Evolutionary conservation across 2,329 filamentous ascomycete species (phyloP).

Genomic region (Fusarium albosuccineum): DNA sequence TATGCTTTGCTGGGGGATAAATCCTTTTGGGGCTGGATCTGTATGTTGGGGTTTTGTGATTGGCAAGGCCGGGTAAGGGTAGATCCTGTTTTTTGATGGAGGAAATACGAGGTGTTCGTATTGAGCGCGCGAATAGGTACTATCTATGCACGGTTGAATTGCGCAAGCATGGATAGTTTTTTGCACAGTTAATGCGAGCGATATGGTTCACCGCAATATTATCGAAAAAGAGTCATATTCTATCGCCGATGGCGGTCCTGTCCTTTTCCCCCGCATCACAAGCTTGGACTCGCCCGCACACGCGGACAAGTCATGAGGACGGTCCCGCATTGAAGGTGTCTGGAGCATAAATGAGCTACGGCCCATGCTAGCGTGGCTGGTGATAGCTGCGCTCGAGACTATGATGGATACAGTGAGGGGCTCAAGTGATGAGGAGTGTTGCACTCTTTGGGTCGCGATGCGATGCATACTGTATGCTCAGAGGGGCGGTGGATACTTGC

Average conservation of each 20-base stretch:
- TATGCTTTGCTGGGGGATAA: background rate
- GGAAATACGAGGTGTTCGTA: slow-evolving; percentile 25
- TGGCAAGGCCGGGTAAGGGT: slow-evolving; percentile 11
- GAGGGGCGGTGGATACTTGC: slow-evolving; percentile 13
- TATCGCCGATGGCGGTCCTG: slow-evolving; percentile 19
- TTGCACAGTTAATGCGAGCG: background rate
- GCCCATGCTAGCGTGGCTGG: slow-evolving; percentile 20
- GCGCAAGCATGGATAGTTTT: background rate
- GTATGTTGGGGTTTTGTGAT: background rate
- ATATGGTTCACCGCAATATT: slow-evolving; percentile 30
- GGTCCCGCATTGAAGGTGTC: slow-evolving; percentile 9
- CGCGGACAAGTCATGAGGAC: slow-evolving; percentile 40
- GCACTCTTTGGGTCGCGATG: background rate
- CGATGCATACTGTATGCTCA: background rate
- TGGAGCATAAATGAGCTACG: slow-evolving; percentile 3
- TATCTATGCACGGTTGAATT: background rate
- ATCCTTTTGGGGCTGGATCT: background rate
- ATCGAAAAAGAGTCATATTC: slow-evolving; percentile 24
- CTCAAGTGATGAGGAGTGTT: slow-evolving; percentile 28
- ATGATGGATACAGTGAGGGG: slow-evolving; percentile 6
- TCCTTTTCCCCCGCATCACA: slow-evolving; percentile 32
- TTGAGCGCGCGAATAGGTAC: background rate
- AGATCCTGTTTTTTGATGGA: slow-evolving; percentile 9
- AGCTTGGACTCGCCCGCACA: slow-evolving; percentile 27
- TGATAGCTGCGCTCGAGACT: slow-evolving; percentile 1